Conservation (phyloP, 2,329 filamentous ascomycete species). For the Talaromyces atroroseus region DNA sequence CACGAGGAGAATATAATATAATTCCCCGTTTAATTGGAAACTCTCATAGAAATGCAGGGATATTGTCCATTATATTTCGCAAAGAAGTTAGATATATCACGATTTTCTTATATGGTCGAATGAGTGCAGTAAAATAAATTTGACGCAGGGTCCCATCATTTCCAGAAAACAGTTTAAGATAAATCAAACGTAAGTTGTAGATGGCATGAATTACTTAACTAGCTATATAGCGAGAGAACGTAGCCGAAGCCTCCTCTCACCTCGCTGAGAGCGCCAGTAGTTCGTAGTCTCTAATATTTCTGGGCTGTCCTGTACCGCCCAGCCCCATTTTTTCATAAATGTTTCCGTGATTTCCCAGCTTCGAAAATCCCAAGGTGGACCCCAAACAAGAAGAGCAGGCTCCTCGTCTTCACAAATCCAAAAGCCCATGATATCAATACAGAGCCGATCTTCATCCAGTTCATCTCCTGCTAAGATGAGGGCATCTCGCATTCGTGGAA, state of each 20-base stretch:
- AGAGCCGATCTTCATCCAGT: conserved; percentile 15
- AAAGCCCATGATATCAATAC: conserved; percentile 14
- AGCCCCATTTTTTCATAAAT: conserved; percentile 25
- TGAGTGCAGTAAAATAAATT: too few relatives aligned
- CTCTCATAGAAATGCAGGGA: too few relatives aligned
- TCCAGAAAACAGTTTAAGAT: too few relatives aligned
- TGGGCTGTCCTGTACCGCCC: conserved; percentile 20
- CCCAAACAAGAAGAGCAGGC: conserved; percentile 23
- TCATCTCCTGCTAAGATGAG: conserved; percentile 14
- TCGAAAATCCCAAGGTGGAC: conserved; percentile 22
- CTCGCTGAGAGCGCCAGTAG: conserved; percentile 22
- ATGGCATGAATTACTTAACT: too few relatives aligned
- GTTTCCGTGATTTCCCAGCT: conserved; percentile 24
- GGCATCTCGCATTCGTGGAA: conserved; percentile 5
- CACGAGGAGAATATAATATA: too few relatives aligned
- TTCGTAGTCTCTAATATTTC: conserved; percentile 23
- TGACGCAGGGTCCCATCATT: too few relatives aligned
- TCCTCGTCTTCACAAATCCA: not conserved
- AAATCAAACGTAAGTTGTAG: too few relatives aligned
- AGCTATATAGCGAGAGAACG: too few relatives aligned
- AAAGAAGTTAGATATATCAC: too few relatives aligned
- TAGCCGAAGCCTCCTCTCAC: conserved; percentile 14
- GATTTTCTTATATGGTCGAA: too few relatives aligned
- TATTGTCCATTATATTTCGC: too few relatives aligned
- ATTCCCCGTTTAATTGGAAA: too few relatives aligned